Base-by-base conservation (phyloP, 83 land plant genomes). In the Picea engelmannii region DNA sequence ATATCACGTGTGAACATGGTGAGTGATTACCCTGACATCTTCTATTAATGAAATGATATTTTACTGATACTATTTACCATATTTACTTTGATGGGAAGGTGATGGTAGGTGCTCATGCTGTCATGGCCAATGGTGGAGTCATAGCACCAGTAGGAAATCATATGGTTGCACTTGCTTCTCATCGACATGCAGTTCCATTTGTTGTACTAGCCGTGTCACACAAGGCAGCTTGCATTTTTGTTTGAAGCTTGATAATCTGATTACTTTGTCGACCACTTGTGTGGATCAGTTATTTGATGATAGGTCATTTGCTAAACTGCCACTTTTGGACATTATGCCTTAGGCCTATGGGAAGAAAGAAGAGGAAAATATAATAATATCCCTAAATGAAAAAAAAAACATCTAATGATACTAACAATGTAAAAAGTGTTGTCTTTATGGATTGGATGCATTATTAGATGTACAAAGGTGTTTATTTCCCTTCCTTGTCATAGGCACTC, bases 1-100 rank as follows among this genome's bases (percentile, higher is more conserved):
- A 97, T 97, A 65, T 97, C 98, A 11, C 91, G 99, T 64, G 99
- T 97, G 58, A 96, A 97, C 75, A 97, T 97, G 99, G 99, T 97
- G 86, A 52, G 23, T 42, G 35, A 69, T 8, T 12, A 68, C 4
- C 42, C 40, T 18, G 11, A 3, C 35, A 40, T 24, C 40, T 49
- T 52, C 5, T 76, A 21, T 76, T 52, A 7, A 38, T 69, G 74
- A 40, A 38, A 31, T 69, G 24, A 69, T 12, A 38, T 38, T 69
- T 69, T 38, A 69, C 74, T 38, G 12, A 16, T 69, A 6, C 6
- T 1, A 38, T 69, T 69, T 15, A 69, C 44, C 17, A 1, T 65
- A 63, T 24, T 58, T 47, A 7, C 44, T 47, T 49, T 79, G 24
- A n/a, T 80, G 47, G 67, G 73, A 69, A 97, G 99, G 99, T 95